Conservation (phyloP, 495 filamentous ascomycete species). For the Pyronema domesticum region DNA sequence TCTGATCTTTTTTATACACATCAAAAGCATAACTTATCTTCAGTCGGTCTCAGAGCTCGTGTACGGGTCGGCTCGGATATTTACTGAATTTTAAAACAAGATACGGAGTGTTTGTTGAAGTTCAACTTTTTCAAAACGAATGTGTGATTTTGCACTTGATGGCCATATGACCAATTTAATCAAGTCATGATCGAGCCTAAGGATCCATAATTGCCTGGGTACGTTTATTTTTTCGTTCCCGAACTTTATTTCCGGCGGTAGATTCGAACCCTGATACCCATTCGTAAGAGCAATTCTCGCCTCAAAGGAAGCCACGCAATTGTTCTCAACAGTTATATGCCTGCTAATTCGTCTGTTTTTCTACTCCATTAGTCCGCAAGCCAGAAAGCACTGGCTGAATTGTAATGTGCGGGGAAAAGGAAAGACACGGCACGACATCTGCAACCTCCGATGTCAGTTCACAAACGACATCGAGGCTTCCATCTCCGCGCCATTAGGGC, state of each 20-base stretch:
- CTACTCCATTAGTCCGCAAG: neutral
- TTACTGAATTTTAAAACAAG: neutral
- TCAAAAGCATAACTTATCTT: neutral
- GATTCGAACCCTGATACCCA: neutral
- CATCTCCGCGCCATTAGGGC: neutral
- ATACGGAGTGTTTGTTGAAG: neutral
- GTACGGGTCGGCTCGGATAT: neutral
- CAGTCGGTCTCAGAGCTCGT: neutral
- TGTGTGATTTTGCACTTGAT: too few relatives aligned
- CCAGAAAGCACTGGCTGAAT: too few relatives aligned
- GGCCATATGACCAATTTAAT: too few relatives aligned
- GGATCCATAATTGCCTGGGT: too few relatives aligned
- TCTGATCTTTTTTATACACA: neutral
- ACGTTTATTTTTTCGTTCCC: too few relatives aligned
- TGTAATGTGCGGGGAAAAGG: neutral
- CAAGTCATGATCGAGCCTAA: too few relatives aligned
- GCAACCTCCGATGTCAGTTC: neutral
- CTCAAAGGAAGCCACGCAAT: neutral
- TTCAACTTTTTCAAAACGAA: neutral
- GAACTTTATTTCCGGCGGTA: neutral
- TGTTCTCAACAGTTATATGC: neutral
- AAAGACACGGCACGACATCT: neutral
- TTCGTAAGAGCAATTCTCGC: neutral
- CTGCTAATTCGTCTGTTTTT: neutral
- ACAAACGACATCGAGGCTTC: neutral